Evolutionary conservation across 2,329 filamentous ascomycete species (phyloP).

Genomic region (Nigrospora osmanthi): DNA sequence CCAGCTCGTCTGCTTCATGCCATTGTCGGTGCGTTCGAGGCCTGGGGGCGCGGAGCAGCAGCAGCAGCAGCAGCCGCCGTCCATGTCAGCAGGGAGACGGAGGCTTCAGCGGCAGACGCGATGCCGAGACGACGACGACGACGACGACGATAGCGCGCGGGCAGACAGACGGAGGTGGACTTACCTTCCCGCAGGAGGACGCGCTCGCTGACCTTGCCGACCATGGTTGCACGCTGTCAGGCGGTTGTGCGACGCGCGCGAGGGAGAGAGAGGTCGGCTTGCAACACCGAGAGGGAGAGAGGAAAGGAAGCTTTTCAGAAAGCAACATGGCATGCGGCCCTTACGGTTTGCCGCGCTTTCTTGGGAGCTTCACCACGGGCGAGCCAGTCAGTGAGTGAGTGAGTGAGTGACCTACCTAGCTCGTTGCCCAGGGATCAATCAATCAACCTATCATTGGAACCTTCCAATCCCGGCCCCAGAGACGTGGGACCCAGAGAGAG

Average conservation of each 20-base stretch:
- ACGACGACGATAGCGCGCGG: too few relatives aligned
- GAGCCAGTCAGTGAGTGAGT: too few relatives aligned
- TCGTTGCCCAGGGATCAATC: too few relatives aligned
- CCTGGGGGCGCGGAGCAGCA: constrained; percentile 41
- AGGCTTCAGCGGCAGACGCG: neutral
- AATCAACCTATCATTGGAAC: too few relatives aligned
- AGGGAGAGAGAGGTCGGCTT: neutral
- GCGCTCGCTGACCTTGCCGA: constrained; percentile 58
- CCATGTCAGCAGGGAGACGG: constrained; percentile 3
- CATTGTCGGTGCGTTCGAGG: constrained; percentile 94
- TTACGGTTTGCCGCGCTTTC: too few relatives aligned
- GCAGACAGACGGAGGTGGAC: constrained; percentile 9
- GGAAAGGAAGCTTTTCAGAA: too few relatives aligned
- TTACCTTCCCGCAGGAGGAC: constrained; percentile 55
- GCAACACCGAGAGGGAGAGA: too few relatives aligned
- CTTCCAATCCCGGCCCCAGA: too few relatives aligned
- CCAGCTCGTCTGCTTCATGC: constrained; percentile 93
- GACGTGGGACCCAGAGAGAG: too few relatives aligned
- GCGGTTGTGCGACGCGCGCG: constrained; percentile 1
- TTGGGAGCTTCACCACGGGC: too few relatives aligned
- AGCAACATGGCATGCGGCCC: too few relatives aligned
- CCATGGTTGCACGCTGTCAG: constrained; percentile 31
- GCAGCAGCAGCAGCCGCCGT: neutral
- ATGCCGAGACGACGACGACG: constrained; percentile 1
- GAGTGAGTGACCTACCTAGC: too few relatives aligned